These are phyloP conservation scores for Linum trigynum DNA, from an alignment of 345 rosid species.

Conservation along the genomic window DNA sequence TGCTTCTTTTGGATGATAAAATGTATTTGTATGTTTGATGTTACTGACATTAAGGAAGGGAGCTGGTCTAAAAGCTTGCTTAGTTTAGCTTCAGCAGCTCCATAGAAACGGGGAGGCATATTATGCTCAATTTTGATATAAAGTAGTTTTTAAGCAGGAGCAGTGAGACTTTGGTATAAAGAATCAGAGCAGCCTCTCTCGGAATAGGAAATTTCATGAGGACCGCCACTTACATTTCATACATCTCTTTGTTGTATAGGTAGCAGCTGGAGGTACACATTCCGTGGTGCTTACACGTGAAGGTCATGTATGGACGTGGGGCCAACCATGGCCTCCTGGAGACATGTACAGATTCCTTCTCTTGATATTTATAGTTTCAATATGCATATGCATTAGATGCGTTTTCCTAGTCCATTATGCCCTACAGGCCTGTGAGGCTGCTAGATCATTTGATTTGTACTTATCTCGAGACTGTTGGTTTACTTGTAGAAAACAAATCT, in stretches of 20 bases:
- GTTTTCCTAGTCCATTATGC: neutral
- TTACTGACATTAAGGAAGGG: too few species aligned
- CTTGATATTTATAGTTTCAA: neutral
- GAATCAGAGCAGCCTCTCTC: too few species aligned
- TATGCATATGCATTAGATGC: neutral
- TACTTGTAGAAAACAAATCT: conserved; percentile 79
- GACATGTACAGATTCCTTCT: conserved; percentile 58
- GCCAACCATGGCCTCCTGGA: conserved; percentile 99
- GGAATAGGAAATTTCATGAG: too few species aligned
- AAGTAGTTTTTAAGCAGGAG: too few species aligned
- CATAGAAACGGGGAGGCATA: too few species aligned
- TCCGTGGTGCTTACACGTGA: conserved; percentile 91
- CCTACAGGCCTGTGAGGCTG: neutral
- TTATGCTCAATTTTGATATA: too few species aligned
- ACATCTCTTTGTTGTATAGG: conserved; percentile 28
- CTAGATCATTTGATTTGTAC: neutral
- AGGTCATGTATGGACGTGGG: conserved; percentile 98
- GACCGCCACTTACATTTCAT: neutral
- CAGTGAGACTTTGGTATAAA: too few species aligned
- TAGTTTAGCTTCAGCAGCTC: too few species aligned
- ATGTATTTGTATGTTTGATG: too few species aligned
- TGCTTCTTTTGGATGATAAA: too few species aligned
- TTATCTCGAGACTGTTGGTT: neutral
- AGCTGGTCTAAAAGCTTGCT: too few species aligned
- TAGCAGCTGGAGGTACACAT: conserved; percentile 99